Evolutionary conservation across 345 rosid genomes (phyloP), one percentile per base, ranked within the genome.

Genomic region (Salix koriyanagi): DNA sequence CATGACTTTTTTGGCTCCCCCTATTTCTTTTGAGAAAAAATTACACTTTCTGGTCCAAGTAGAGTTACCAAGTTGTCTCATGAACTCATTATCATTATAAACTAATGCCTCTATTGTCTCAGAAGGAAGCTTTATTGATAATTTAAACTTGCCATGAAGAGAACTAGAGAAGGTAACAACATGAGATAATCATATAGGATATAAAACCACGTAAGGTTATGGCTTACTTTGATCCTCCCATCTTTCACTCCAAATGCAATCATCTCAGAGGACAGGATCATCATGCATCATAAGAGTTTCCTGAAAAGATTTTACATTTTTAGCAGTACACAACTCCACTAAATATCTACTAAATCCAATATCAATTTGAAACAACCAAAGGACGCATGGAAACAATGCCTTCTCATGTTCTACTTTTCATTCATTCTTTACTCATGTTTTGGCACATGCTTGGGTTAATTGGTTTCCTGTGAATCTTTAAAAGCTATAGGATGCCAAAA

Each of bases 261-360:
- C 97, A 94, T 85, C 86, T 96, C 98, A 23, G 62, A 96, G 95
- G 81, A 94, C 94, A 68, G 97, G 92, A 75, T 94, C 97, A 75
- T 96, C 98, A 75, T 96, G 99, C 98, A 96, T 92, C 98, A 96
- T 96, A 86, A 96, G 94, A 75, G 93, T 89, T 87, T 96, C 98
- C 99, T 94, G 93, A 78, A 81, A 81, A 72, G 82, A 74, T 75
- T 1, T 37, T 16, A 23, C 56, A 15, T 44, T 70, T 26, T 64
- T 44, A 8, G 19, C 21, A 81, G 65, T 26, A 81, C 60, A 30
- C 65, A 15, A 52, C 36, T 64, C 65, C 46, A 36, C 62, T 41
- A 34, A 21, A 54, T 71, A 73, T 66, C 11, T 30, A 46, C 25
- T 23, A 9, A n/a, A 58, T 58, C 28, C 28, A 3, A 58, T 10